Evolutionary conservation across 352 stramenopile species (phyloP), one percentile per base, ranked within the genome.

Genomic region (Thalassiosira hispida): DNA sequence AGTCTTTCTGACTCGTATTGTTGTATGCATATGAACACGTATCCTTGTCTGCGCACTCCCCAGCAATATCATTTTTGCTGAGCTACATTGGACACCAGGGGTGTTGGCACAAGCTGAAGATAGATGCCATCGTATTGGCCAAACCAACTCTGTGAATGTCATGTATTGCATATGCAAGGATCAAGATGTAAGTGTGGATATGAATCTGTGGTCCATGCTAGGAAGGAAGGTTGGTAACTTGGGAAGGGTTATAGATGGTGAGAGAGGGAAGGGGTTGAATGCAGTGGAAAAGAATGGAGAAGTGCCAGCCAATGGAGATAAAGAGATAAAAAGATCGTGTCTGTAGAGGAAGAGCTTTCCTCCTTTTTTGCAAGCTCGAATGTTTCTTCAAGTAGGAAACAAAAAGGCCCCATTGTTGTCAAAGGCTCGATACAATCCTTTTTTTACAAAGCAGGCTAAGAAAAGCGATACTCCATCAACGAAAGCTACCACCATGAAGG

Each of bases 21-120:
- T 38, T 3, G 31, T 38, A 38, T 38, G 31, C 31, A 38, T 38
- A 38, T 38, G 31, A n/a, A n/a, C n/a, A n/a, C n/a, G n/a, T n/a
- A n/a, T n/a, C n/a, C n/a, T n/a, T n/a, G n/a, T n/a, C n/a, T n/a
- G n/a, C n/a, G n/a, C n/a, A n/a, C n/a, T n/a, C n/a, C n/a, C n/a
- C n/a, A n/a, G n/a, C n/a, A n/a, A n/a, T n/a, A n/a, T n/a, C 31
- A 38, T 3, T 8, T 38, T 95, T 83, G 86, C 79, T 0, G 90
- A 94, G 64, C 53, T 94, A 18, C 78, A 95, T 65, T 94, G 81
- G 73, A 91, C 84, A 14, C 88, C 90, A 16, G 91, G 91, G 16
- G 82, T 94, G 1, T 65, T 95, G 33, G 79, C 90, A 2, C 91
- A 95, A 64, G 89, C 89, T 7, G 91, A 95, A 81, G 91, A 95